These are phyloP conservation scores for Blastobotrys muscicola DNA, from an alignment of 805 yeast genomes.

Conservation along the genomic window DNA sequence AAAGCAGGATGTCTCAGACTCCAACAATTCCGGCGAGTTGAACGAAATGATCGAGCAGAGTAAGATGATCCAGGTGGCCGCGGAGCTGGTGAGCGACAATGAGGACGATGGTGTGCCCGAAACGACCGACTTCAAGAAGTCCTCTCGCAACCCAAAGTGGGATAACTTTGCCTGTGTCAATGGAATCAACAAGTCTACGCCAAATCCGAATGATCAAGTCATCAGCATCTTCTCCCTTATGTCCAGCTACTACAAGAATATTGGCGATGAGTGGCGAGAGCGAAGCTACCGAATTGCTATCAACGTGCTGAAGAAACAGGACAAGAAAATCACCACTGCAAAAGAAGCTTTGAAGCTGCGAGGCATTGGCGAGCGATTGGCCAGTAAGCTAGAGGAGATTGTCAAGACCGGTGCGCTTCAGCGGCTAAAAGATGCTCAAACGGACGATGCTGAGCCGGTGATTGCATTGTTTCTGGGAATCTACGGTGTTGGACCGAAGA, in stretches of 20 bases:
- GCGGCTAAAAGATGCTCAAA: slow-evolving; percentile 16
- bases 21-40: neutral
- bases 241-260: slow-evolving; percentile 24
- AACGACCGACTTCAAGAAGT: neutral
- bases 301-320: slow-evolving; percentile 24
- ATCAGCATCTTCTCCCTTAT: slow-evolving; percentile 27
- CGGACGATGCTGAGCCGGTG: slow-evolving; percentile 18
- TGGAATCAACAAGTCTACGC: too few species aligned
- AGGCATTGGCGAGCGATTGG: slow-evolving; percentile 35
- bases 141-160: neutral
- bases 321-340: slow-evolving; percentile 27
- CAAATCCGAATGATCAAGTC: slow-evolving; percentile 23
- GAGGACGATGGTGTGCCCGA: slow-evolving; percentile 4
- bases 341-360: slow-evolving; percentile 33
- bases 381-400: slow-evolving; percentile 39
- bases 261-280: slow-evolving; percentile 32
- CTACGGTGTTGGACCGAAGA: slow-evolving; percentile 41
- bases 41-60: slow-evolving; percentile 4
- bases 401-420: slow-evolving; percentile 28
- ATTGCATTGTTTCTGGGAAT: slow-evolving; percentile 32
- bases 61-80: neutral
- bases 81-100: neutral
- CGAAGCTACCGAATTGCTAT: slow-evolving; percentile 39
- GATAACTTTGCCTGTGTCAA: neutral
- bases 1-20: neutral